These are phyloP conservation scores for Aspergillus tubingensis DNA, from an alignment of 2,329 filamentous ascomycete genomes.

Conservation along the genomic window DNA sequence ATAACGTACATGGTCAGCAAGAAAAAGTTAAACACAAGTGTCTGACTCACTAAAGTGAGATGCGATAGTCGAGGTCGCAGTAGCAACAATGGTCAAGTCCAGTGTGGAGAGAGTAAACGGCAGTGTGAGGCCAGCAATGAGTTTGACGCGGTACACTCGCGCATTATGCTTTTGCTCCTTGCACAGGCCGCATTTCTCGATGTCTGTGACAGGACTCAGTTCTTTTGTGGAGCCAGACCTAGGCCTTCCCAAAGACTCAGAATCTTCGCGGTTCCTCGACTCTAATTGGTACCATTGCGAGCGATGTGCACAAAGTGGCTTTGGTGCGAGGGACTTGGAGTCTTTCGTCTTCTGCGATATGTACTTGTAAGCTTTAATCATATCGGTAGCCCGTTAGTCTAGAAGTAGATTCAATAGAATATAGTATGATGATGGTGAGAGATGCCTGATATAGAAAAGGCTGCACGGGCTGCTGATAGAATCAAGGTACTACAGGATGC, in stretches of 20 bases:
- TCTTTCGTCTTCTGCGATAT: not conserved
- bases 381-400: not conserved
- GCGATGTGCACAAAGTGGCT: slow-evolving; percentile 14
- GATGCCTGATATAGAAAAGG: not conserved
- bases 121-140: slow-evolving; percentile 60
- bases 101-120: slow-evolving; percentile 65
- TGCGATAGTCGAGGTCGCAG: slow-evolving; percentile 63
- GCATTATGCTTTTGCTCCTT: slow-evolving; percentile 36
- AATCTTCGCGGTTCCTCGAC: not conserved
- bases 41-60: slow-evolving; percentile 59
- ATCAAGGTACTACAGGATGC: not conserved
- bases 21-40: not conserved
- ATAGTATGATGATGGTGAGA: not conserved
- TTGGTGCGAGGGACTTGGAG: not conserved
- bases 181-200: slow-evolving; percentile 22
- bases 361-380: slow-evolving; percentile 3
- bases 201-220: not conserved
- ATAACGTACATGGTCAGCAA: not conserved
- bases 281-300: not conserved
- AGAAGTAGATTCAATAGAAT: not conserved
- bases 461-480: not conserved
- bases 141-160: slow-evolving; percentile 58
- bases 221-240: not conserved
- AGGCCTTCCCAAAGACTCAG: not conserved
- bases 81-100: slow-evolving; percentile 65